Evolutionary conservation across 169 alveolate genomes (phyloP).

Genomic region (Plasmodium gonderi): DNA sequence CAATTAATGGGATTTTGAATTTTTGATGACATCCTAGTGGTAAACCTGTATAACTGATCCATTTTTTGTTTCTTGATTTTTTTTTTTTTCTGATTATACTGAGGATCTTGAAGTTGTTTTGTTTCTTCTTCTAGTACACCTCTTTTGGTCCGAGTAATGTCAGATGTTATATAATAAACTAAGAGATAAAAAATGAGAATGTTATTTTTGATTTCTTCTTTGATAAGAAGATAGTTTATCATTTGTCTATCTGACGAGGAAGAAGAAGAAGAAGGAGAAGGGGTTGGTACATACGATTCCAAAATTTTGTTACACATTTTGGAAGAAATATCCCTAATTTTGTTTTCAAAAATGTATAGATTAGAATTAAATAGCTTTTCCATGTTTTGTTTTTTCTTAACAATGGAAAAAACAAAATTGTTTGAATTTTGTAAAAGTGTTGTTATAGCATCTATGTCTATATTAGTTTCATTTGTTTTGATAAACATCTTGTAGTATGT

Average conservation of each 20-base stretch:
- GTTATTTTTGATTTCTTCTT: constrained; percentile 56
- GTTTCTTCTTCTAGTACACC: not conserved
- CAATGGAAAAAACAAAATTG: not conserved
- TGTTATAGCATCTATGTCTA: constrained; percentile 7
- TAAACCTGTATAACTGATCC: too few relatives aligned
- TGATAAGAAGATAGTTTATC: constrained; percentile 9
- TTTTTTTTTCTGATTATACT: too few relatives aligned
- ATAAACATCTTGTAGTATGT: constrained; percentile 21
- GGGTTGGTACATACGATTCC: not conserved
- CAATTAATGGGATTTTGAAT: too few relatives aligned
- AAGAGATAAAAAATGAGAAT: constrained; percentile 42
- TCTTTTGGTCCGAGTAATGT: not conserved
- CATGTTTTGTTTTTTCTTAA: constrained; percentile 16
- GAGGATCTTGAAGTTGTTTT: too few relatives aligned
- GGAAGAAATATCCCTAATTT: not conserved
- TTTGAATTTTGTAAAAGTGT: constrained; percentile 2
- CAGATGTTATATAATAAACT: constrained; percentile 1
- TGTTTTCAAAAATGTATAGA: constrained; percentile 36
- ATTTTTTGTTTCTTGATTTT: too few relatives aligned
- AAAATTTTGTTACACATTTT: not conserved
- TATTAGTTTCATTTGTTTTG: constrained; percentile 3
- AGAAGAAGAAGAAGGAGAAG: not conserved
- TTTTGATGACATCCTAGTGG: too few relatives aligned
- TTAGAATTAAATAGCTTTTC: constrained; percentile 20
- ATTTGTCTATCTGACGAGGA: constrained; percentile 16